Evolutionary conservation across 306 rosid genomes (phyloP).

Genomic region (Glycine latifolia): DNA sequence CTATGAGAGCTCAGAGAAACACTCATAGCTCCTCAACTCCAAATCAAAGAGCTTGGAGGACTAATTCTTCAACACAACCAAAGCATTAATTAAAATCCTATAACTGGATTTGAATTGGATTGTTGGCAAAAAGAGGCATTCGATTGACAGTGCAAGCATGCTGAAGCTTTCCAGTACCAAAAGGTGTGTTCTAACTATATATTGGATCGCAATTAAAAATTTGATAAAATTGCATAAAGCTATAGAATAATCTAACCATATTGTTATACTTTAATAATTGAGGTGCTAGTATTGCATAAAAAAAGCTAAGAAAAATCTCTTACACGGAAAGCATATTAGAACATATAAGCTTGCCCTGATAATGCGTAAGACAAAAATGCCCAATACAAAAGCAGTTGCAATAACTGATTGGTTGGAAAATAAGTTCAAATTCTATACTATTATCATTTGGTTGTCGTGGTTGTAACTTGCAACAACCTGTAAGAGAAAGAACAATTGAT

Average conservation of each 20-base stretch:
- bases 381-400: background rate
- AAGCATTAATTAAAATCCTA: no score
- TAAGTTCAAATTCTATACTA: background rate
- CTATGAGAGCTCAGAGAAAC: no score
- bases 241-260: background rate
- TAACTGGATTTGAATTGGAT: no score
- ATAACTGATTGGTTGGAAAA: slow-evolving; percentile 10
- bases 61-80: no score
- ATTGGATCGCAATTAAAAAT: no score
- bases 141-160: no score
- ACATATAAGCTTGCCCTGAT: background rate
- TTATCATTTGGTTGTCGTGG: background rate
- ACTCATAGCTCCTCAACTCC: no score
- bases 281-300: background rate
- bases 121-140: no score
- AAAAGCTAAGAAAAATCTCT: background rate
- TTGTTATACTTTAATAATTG: background rate
- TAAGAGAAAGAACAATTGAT: background rate
- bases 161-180: no score
- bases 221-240: no score
- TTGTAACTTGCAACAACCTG: slow-evolving; percentile 19
- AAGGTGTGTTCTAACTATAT: no score
- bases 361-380: background rate
- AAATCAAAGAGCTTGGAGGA: no score
- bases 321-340: background rate